phyloP scores from a whole-genome alignment of 2,329 filamentous ascomycete species.

The Kalaharituber pfeilii region DNA sequence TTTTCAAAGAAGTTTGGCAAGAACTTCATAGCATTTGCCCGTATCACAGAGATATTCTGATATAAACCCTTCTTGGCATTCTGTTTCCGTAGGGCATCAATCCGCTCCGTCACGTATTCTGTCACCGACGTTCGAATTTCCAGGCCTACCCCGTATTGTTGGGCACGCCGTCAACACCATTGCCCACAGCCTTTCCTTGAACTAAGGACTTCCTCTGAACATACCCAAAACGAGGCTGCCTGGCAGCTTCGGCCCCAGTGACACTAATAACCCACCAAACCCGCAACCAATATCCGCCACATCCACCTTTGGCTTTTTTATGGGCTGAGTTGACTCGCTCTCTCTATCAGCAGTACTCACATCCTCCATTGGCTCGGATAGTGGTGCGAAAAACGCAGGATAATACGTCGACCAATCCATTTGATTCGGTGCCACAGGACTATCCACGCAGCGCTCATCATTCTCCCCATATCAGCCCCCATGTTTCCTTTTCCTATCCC shows the following conservation, averaged over 20 bases:
- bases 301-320: constrained; percentile 47
- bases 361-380: constrained; percentile 24
- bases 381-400: constrained; percentile 47
- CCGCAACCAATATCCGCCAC: constrained; percentile 95
- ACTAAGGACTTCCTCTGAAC: constrained; percentile 19
- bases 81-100: constrained; percentile 60
- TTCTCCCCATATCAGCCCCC: neutral
- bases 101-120: constrained; percentile 75
- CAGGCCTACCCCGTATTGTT: constrained; percentile 42
- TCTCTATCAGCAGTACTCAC: too few species aligned
- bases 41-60: constrained; percentile 75
- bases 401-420: constrained; percentile 90
- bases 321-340: too few species aligned
- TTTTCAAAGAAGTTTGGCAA: constrained; percentile 90
- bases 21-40: constrained; percentile 98
- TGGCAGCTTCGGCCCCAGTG: constrained; percentile 63
- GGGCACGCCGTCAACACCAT: constrained; percentile 3
- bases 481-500: neutral
- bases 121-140: constrained; percentile 86
- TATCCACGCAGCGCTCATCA: constrained; percentile 27
- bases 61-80: constrained; percentile 38
- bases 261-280: constrained; percentile 79
- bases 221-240: constrained; percentile 66
- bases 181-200: neutral
- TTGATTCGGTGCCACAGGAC: constrained; percentile 55